Conservation (phyloP, 768 basidiomycete genomes). For the Suillus americanus region DNA sequence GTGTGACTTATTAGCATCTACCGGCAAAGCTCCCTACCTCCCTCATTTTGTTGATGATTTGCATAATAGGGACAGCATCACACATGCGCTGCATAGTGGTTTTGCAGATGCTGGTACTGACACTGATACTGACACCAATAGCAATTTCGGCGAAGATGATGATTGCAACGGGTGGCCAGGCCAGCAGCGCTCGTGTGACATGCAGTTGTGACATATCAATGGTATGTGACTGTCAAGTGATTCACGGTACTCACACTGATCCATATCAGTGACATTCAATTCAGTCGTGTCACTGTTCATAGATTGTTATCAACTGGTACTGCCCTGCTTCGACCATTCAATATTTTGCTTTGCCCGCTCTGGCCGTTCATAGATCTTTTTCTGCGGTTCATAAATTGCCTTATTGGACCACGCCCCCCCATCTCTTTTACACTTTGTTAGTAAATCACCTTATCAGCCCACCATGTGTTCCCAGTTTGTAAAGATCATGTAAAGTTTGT, state of each 20-base stretch:
- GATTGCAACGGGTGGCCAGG: rapidly evolving
- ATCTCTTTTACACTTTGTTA: neutral
- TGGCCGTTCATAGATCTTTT: neutral
- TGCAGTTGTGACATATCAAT: neutral
- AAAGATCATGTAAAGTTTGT: neutral
- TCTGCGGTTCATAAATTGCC: neutral
- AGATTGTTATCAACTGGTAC: no score
- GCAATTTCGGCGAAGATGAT: neutral
- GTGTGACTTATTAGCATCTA: neutral
- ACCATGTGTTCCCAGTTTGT: neutral
- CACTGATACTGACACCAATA: neutral
- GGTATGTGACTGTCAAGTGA: neutral
- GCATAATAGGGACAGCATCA: neutral
- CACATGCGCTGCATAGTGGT: neutral
- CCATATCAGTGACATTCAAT: neutral
- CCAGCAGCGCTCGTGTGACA: neutral
- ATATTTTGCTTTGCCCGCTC: neutral
- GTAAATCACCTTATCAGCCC: neutral
- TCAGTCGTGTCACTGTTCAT: no score
- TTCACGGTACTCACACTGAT: neutral
- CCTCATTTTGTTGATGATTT: neutral
- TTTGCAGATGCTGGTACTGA: neutral
- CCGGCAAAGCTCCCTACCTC: neutral
- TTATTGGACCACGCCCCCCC: neutral
- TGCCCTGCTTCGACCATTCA: neutral